Base-by-base conservation (phyloP, 345 rosid genomes). In the Bruguiera gymnorhiza region DNA sequence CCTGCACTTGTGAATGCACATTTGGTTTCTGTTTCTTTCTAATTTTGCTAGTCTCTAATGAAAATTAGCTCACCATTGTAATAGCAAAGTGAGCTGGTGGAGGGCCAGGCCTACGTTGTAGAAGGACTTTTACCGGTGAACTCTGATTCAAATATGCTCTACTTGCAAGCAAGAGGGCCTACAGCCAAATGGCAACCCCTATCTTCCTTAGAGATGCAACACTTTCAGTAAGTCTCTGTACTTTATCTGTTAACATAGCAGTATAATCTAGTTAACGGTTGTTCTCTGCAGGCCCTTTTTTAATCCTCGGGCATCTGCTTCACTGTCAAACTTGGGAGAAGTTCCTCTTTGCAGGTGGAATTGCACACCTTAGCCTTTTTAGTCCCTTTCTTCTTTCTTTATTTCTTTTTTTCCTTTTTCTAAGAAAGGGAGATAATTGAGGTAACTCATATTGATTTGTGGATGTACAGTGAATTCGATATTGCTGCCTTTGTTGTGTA, bases 131-230 rank as follows among this genome's bases (percentile, higher is more conserved):
- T 81, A 75, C 97, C 97, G 59, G 74, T 82, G 70, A 76, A 83
- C 70, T 78, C 90, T 70, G 84, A 82, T 70, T 84, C 83, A 27
- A 86, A 82, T 78, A 84, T 79, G 60, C 87, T 95, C 66, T 90
- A 92, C 77, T 81, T 95, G 57, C 98, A 95, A 82, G 89, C 89
- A 63, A 86, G 84, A 83, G 97, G 96, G 71, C 80, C 90, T 63
- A 71, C 79, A 67, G 83, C 85, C 66, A 86, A 82, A 75, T 90
- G 89, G 90, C 77, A 80, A 75, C 84, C 79, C 73, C 74, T 95
- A 64, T 84, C 93, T 73, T 74, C 89, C 65, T 58, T 11, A 73
- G 77, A 79, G 66, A 70, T 74, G 34, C 82, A 77, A 73, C 76
- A 56, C 60, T 90, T 84, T 74, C 75, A 72, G 99, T 95, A 81